Conservation (phyloP, 495 filamentous ascomycete genomes). For the Elaphomyces granulatus region DNA sequence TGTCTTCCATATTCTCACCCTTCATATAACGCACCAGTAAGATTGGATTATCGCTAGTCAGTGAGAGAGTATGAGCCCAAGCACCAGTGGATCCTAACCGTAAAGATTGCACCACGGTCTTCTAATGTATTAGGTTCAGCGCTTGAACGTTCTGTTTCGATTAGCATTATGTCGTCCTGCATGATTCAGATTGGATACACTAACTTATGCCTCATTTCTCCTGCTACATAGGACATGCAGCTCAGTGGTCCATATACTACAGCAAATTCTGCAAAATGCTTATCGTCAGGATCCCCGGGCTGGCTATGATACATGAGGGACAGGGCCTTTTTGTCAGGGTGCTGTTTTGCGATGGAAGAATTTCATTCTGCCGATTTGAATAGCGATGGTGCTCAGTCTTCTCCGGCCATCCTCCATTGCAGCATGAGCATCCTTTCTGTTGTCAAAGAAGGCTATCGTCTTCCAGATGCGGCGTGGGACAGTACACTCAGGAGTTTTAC, state of each 20-base stretch:
- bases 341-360: background rate
- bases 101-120: too few species aligned
- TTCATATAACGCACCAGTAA: too few species aligned
- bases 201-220: background rate
- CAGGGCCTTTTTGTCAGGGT: background rate
- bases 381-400: background rate
- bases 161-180: background rate
- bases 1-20: too few species aligned
- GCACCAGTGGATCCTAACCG: too few species aligned
- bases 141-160: background rate
- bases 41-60: too few species aligned
- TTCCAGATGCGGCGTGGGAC: background rate
- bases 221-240: background rate
- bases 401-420: background rate
- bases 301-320: background rate
- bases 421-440: background rate
- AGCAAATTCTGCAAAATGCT: too few species aligned
- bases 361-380: background rate
- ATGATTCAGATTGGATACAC: background rate
- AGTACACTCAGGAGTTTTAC: background rate
- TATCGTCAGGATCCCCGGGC: too few species aligned
- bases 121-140: too few species aligned
- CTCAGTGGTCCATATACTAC: too few species aligned
- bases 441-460: background rate
- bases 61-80: too few species aligned